Percentiles rank a stretch among this genome's conserved stretches.
Conservation (phyloP, 2,329 filamentous ascomycete species). For the Sarocladiaceae sp. region DNA sequence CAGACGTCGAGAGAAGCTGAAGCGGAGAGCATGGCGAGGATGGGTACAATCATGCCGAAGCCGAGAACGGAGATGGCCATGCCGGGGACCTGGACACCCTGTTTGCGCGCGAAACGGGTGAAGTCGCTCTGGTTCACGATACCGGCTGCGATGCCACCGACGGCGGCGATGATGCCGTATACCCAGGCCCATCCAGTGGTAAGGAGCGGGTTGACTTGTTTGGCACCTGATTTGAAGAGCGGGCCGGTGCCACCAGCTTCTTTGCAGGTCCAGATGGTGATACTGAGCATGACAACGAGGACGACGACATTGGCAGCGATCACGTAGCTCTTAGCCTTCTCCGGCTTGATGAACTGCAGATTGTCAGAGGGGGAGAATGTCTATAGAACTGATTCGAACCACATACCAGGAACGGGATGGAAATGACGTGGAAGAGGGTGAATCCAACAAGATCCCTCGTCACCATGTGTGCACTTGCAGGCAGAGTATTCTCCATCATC, state of each 20-base stretch:
- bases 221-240: not conserved
- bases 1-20: not conserved
- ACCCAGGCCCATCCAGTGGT: not conserved
- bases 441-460: slow-evolving; percentile 3
- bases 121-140: slow-evolving; percentile 17
- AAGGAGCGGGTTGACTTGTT: not conserved
- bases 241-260: not conserved
- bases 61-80: slow-evolving; percentile 11
- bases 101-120: slow-evolving; percentile 13
- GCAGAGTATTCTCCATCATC: slow-evolving; percentile 26
- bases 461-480: slow-evolving; percentile 27
- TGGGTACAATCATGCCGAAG: slow-evolving; percentile 25
- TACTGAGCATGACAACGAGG: slow-evolving; percentile 15
- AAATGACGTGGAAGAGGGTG: slow-evolving; percentile 12
- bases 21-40: slow-evolving; percentile 30
- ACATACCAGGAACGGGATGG: slow-evolving; percentile 18
- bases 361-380: not conserved
- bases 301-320: slow-evolving; percentile 16
- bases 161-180: slow-evolving; percentile 16
- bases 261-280: slow-evolving; percentile 16
- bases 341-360: slow-evolving; percentile 18
- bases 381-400: no score
- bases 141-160: slow-evolving; percentile 14
- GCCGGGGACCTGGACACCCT: not conserved
- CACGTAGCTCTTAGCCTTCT: slow-evolving; percentile 21